Evolutionary conservation across 768 basidiomycete genomes (phyloP), one percentile per base, ranked within the genome.

Genomic region (Boletus pseudopeckii): DNA sequence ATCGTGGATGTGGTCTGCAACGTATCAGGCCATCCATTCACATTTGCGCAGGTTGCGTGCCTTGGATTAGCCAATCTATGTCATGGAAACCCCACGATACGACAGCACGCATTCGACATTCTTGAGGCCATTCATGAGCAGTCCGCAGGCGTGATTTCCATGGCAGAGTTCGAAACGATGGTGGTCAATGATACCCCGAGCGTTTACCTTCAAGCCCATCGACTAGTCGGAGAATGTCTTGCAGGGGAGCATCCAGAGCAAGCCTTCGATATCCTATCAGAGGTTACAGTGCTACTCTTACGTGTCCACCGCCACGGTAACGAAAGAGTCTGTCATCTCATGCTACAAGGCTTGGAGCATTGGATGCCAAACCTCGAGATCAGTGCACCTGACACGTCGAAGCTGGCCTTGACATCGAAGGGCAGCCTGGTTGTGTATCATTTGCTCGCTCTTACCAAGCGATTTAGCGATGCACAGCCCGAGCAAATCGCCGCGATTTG

Each of bases 11-110:
- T 88, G 18, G 74, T 93, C 22, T 79, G 81, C 65, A 78, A 75
- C 20, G 63, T 63, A 13, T 75, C 79, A 22, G 68, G 66, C 26
- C 87, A 84, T 63, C 75, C 77, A 45, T 90, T 88, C 67, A 79
- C 80, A 5, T 89, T 92, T 63, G 76, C 84, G 24, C 92, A 96
- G 64, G 74, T 83, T 14, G 78, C 82, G 22, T 92, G 85, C 62
- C 76, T 96, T 14, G 89, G 87, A 3, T 72, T 97, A 18, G 85
- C 89, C 18, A 97, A 97, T 70, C 79, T 98, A 10, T 86, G 89
- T 32, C 88, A 95, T 66, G 80, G 83, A 4, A 76, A 80, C 22
- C 57, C 77, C 8, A 72, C 76, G 18, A 82, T 87, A 44, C 85
- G 94, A 11, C 78, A 79, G n/a, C 80, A 80, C 42, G 87, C 95